Percentiles rank a stretch among this genome's conserved stretches.
Conservation (phyloP, 495 filamentous ascomycete species). For the Penicillium longicatenatum region DNA sequence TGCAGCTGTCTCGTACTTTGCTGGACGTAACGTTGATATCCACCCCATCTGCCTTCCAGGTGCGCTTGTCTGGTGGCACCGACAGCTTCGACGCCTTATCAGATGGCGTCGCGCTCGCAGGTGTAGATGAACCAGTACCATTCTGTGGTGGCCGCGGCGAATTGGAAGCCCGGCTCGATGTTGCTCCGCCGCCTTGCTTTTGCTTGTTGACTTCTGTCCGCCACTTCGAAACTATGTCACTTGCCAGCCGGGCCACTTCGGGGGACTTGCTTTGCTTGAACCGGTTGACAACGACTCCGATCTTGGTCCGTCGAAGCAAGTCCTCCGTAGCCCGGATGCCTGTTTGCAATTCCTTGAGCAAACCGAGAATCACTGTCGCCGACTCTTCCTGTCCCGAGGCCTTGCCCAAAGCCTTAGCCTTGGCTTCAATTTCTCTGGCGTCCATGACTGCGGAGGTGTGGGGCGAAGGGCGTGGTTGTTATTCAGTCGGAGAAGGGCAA, state of each 20-base stretch:
- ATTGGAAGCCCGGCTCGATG: conserved; percentile 43
- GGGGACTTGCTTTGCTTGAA: conserved; percentile 73
- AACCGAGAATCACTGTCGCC: conserved; percentile 59
- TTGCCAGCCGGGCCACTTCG: conserved; percentile 71
- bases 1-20: conserved; percentile 71
- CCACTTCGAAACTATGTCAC: conserved; percentile 87
- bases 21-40: conserved; percentile 70
- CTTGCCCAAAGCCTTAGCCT: conserved; percentile 75
- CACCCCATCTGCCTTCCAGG: conserved; percentile 77
- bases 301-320: conserved; percentile 78
- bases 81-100: conserved; percentile 58
- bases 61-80: conserved; percentile 76
- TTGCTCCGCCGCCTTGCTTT: conserved; percentile 55
- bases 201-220: conserved; percentile 76
- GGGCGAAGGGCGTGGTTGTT: neutral
- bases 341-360: conserved; percentile 76
- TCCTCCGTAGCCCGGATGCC: conserved; percentile 85
- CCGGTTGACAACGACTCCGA: conserved; percentile 86
- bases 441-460: conserved; percentile 60
- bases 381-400: conserved; percentile 69
- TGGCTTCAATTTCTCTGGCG: conserved; percentile 72
- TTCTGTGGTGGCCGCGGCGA: conserved; percentile 44
- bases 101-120: conserved; percentile 43
- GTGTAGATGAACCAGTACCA: conserved; percentile 38
- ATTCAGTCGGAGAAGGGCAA: neutral